These are phyloP conservation scores for Albugo candida DNA, from an alignment of 352 stramenopile species.

Conservation along the genomic window DNA sequence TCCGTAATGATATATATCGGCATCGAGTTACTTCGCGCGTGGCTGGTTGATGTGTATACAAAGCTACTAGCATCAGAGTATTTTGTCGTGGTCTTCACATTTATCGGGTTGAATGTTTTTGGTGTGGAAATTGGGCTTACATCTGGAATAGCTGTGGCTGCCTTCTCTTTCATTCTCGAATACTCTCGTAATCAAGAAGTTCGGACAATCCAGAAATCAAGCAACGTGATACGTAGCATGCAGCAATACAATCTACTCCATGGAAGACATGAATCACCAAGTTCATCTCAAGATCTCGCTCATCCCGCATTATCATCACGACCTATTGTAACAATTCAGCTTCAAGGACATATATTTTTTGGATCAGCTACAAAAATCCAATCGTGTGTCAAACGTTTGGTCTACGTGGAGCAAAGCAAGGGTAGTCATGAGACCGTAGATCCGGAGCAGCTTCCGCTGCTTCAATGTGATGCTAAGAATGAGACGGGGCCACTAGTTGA, in stretches of 20 bases:
- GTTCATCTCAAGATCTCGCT: background rate
- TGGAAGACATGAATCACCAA: background rate
- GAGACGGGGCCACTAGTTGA: conserved; percentile 15
- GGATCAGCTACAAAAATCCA: conserved; percentile 47
- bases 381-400: conserved; percentile 38
- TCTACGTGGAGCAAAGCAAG: conserved; percentile 18
- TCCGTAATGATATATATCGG: conserved; percentile 94
- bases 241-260: conserved; percentile 37
- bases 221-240: conserved; percentile 39
- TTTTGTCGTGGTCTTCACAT: conserved; percentile 77
- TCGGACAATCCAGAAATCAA: conserved; percentile 31
- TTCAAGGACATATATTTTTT: conserved; percentile 66
- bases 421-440: background rate
- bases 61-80: conserved; percentile 77
- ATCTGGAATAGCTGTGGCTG: conserved; percentile 21
- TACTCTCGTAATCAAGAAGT: conserved; percentile 47
- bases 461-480: conserved; percentile 4
- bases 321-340: conserved; percentile 33
- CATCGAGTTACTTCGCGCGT: conserved; percentile 83
- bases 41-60: conserved; percentile 32
- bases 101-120: conserved; percentile 75
- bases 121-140: conserved; percentile 80
- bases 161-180: conserved; percentile 70
- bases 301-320: conserved; percentile 11
- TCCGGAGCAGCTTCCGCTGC: conserved; percentile 13